Conservation (phyloP, 345 rosid species). For the Durio zibethinus region DNA sequence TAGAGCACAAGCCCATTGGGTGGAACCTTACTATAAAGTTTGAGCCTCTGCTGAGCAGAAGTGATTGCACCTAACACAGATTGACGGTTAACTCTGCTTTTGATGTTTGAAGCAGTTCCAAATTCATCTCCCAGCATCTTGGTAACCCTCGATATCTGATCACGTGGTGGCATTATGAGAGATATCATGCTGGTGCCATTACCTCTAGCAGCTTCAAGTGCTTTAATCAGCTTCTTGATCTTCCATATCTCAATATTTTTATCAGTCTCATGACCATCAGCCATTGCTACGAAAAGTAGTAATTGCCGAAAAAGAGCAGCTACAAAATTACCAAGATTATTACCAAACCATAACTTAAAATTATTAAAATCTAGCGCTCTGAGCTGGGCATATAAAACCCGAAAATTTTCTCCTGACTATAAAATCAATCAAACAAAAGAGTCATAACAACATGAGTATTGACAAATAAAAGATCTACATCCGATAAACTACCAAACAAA, state of each 20-base stretch:
- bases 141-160: constrained; percentile 63
- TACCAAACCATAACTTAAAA: neutral
- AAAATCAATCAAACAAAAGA: neutral
- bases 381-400: neutral
- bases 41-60: constrained; percentile 73
- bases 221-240: constrained; percentile 64
- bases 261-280: constrained; percentile 55
- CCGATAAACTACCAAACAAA: neutral
- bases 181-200: constrained; percentile 83
- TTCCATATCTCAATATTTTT: constrained; percentile 74
- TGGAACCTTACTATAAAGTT: constrained; percentile 67
- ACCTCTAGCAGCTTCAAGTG: constrained; percentile 68
- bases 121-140: constrained; percentile 75
- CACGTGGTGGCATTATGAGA: constrained; percentile 72
- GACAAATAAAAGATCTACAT: neutral
- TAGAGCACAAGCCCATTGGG: constrained; percentile 69
- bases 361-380: neutral
- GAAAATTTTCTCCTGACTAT: neutral
- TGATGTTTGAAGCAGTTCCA: constrained; percentile 76
- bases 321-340: neutral
- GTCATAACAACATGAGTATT: neutral
- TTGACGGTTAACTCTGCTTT: constrained; percentile 73
- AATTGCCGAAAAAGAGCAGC: neutral
- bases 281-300: constrained; percentile 26
- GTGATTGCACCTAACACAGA: constrained; percentile 72